A percentile compares a stretch with the other conserved stretches of the same genome.
These are phyloP conservation scores for Geosmithia flava DNA, from an alignment of 2,329 filamentous ascomycete species.

Conservation along the genomic window DNA sequence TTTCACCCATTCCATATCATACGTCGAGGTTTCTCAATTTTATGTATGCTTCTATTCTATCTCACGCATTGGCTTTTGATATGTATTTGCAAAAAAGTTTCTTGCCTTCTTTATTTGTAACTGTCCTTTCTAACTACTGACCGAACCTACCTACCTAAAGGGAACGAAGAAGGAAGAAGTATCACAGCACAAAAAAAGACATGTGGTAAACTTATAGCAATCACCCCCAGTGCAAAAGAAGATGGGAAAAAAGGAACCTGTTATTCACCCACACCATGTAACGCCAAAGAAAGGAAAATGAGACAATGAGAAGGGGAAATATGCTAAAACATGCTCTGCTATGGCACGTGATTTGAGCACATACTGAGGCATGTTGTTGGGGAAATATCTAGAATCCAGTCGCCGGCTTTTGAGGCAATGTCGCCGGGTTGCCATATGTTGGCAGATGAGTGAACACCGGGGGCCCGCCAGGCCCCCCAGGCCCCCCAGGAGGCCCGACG, in stretches of 20 bases:
- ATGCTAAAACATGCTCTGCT: conserved; percentile 15
- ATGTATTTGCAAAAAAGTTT: background rate
- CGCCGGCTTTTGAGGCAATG: conserved; percentile 46
- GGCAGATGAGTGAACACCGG: conserved; percentile 40
- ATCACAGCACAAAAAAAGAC: too few relatives aligned
- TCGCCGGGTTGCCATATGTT: conserved; percentile 46
- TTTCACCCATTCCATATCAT: too few relatives aligned
- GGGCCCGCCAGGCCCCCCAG: conserved; percentile 8
- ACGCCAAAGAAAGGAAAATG: too few relatives aligned
- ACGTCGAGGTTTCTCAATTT: too few relatives aligned
- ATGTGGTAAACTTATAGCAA: too few relatives aligned
- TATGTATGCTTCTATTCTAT: background rate
- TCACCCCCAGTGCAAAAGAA: too few relatives aligned
- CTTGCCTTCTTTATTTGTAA: background rate
- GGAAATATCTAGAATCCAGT: conserved; percentile 25
- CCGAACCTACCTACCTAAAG: background rate
- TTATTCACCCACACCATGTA: conserved; percentile 10
- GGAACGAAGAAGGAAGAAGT: background rate
- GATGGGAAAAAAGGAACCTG: too few relatives aligned
- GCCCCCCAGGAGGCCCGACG: conserved; percentile 22
- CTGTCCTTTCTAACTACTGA: background rate
- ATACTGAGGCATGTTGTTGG: too few relatives aligned
- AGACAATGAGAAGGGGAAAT: conserved; percentile 21
- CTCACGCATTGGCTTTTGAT: background rate
- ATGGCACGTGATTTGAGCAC: too few relatives aligned